Conservation (phyloP, 202 grass and related monocot species). For the Zizania palustris region DNA sequence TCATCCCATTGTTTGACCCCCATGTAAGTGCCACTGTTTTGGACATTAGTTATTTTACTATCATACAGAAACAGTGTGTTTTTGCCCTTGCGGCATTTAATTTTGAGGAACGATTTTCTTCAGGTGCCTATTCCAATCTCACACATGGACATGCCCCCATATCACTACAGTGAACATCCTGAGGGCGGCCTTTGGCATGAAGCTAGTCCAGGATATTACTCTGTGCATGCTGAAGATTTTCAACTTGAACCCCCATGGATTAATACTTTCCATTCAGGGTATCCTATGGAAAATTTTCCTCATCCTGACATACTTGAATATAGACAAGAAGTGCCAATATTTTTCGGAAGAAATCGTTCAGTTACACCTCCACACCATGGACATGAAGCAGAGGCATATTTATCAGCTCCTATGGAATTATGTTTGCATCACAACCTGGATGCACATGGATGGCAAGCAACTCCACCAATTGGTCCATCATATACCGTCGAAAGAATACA, state of each 20-base stretch:
- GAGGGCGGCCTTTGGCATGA: slow-evolving; percentile 33
- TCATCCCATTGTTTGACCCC: slow-evolving; percentile 65
- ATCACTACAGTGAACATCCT: slow-evolving; percentile 45
- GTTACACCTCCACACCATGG: slow-evolving; percentile 57
- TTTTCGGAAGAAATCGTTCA: slow-evolving; percentile 46
- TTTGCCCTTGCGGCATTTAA: slow-evolving; percentile 26
- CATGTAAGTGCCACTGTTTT: slow-evolving; percentile 46
- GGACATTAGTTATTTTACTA: slow-evolving; percentile 17
- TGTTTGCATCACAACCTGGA: slow-evolving; percentile 25
- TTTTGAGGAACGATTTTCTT: slow-evolving; percentile 4
- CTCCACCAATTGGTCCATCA: slow-evolving; percentile 16
- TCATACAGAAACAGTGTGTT: neutral
- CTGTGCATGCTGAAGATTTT: slow-evolving; percentile 39
- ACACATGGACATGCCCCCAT: slow-evolving; percentile 49
- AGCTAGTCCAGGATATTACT: slow-evolving; percentile 50
- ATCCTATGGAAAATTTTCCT: slow-evolving; percentile 24
- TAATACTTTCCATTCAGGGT: slow-evolving; percentile 49
- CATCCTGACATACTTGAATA: slow-evolving; percentile 42
- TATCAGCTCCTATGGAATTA: slow-evolving; percentile 24
- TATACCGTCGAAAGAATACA: slow-evolving; percentile 41
- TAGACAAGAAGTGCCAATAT: slow-evolving; percentile 27
- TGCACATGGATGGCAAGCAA: slow-evolving; percentile 18
- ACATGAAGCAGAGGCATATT: slow-evolving; percentile 44
- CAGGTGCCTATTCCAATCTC: slow-evolving; percentile 37
- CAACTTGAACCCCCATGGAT: slow-evolving; percentile 45